Evolutionary conservation across 2,329 filamentous ascomycete genomes (phyloP).

Genomic region (Trichoderma asperellum): DNA sequence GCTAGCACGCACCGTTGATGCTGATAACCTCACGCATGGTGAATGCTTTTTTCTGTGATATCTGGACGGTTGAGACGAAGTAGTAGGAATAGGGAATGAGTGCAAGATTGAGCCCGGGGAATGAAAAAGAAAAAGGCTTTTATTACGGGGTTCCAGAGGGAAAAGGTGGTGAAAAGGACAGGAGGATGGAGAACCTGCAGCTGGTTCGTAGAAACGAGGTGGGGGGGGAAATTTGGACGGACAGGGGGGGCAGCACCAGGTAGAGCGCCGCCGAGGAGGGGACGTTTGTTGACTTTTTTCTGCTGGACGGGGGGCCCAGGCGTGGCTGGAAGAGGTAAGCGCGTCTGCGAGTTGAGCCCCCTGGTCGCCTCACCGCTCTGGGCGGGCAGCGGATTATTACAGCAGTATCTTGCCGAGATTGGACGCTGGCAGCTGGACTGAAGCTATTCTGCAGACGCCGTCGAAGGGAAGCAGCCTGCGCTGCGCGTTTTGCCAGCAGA

Average conservation of each 20-base stretch:
- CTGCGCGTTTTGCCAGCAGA: not conserved
- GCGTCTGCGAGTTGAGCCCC: constrained; percentile 35
- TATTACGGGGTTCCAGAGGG: constrained; percentile 30
- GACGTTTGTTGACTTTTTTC: constrained; percentile 47
- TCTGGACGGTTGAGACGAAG: constrained; percentile 26
- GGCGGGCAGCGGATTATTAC: constrained; percentile 9
- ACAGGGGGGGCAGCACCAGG: constrained; percentile 37
- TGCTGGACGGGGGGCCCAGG: constrained; percentile 30
- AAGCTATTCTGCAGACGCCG: not conserved
- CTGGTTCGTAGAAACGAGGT: constrained; percentile 40
- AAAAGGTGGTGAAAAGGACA: constrained; percentile 35
- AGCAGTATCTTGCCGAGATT: constrained; percentile 21
- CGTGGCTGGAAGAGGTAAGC: constrained; percentile 43
- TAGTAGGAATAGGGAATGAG: constrained; percentile 39
- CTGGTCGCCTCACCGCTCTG: constrained; percentile 32
- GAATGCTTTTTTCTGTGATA: constrained; percentile 41
- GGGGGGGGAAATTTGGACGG: constrained; percentile 53
- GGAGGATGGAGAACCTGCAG: constrained; percentile 33
- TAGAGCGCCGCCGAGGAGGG: constrained; percentile 27
- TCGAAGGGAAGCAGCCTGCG: not conserved
- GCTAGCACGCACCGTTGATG: constrained; percentile 80
- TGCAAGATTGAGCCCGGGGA: constrained; percentile 33
- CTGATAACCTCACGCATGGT: constrained; percentile 99
- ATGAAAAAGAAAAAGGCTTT: constrained; percentile 36
- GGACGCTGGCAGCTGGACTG: not conserved